These are phyloP conservation scores for Trametes sanguinea DNA, from an alignment of 768 basidiomycete species.

Conservation along the genomic window DNA sequence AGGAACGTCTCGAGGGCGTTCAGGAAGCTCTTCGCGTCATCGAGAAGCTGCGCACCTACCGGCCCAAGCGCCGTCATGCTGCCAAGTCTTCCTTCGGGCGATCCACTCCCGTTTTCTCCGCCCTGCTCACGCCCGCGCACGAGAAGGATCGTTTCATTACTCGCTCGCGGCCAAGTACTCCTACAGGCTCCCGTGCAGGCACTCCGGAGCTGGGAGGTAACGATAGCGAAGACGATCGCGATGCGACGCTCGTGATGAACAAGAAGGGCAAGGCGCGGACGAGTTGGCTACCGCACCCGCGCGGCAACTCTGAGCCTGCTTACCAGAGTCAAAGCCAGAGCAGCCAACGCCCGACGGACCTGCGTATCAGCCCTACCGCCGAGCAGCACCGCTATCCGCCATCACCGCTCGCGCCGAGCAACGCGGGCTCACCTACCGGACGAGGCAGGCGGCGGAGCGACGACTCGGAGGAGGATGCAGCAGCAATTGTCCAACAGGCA, in stretches of 20 bases:
- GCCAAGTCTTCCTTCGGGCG: slow-evolving; percentile 35
- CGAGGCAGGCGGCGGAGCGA: neutral
- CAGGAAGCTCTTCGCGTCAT: slow-evolving; percentile 55
- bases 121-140: slow-evolving; percentile 40
- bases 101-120: slow-evolving; percentile 38
- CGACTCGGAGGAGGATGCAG: slow-evolving; percentile 37
- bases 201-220: slow-evolving; percentile 20
- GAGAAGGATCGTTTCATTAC: slow-evolving; percentile 51
- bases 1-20: slow-evolving; percentile 67
- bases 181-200: slow-evolving; percentile 29
- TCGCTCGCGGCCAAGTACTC: slow-evolving; percentile 25
- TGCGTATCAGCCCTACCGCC: slow-evolving; percentile 2
- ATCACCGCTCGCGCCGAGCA: slow-evolving; percentile 20
- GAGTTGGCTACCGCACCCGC: slow-evolving; percentile 10
- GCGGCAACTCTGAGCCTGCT: slow-evolving; percentile 22
- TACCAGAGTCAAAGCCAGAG: neutral
- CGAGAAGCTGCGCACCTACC: slow-evolving; percentile 67
- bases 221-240: slow-evolving; percentile 34
- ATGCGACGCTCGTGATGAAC: slow-evolving; percentile 34
- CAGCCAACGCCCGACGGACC: neutral
- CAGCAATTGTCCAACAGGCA: slow-evolving; percentile 42
- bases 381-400: slow-evolving; percentile 49
- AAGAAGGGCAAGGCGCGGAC: slow-evolving; percentile 32
- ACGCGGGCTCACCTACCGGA: neutral
- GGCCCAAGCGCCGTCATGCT: slow-evolving; percentile 48